Evolutionary conservation across 1,284 basidiomycete genomes (phyloP).

Genomic region (Apiotrichum brassicae): DNA sequence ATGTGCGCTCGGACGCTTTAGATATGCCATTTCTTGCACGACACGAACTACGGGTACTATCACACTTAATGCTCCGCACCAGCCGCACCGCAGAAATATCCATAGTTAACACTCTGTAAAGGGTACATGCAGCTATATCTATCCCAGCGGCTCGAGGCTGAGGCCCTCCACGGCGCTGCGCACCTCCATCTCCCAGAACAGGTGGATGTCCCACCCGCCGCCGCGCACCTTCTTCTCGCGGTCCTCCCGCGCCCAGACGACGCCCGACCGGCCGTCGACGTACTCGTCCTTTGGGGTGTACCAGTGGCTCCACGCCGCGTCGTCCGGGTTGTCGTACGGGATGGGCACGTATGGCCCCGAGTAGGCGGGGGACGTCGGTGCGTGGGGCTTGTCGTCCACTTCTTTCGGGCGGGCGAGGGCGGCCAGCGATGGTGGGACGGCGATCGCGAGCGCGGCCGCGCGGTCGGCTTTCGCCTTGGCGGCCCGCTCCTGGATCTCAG

Average conservation of each 20-base stretch:
- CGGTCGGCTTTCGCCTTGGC: slow-evolving; percentile 28
- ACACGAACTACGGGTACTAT: too few species aligned
- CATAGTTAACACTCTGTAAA: neutral
- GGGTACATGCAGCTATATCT: neutral
- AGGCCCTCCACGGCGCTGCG: slow-evolving; percentile 68
- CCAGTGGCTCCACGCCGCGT: slow-evolving; percentile 23
- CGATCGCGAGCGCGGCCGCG: slow-evolving; percentile 24
- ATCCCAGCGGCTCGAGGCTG: slow-evolving; percentile 36
- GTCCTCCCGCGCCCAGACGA: slow-evolving; percentile 64
- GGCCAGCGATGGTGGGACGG: slow-evolving; percentile 22
- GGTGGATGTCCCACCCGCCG: slow-evolving; percentile 72
- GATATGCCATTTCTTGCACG: too few species aligned
- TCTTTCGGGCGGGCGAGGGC: slow-evolving; percentile 11
- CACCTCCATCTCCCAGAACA: slow-evolving; percentile 82
- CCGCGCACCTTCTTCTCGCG: slow-evolving; percentile 71
- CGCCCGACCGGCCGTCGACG: slow-evolving; percentile 50
- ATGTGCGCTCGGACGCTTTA: too few species aligned
- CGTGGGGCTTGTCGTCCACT: slow-evolving; percentile 14
- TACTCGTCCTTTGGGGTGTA: slow-evolving; percentile 28
- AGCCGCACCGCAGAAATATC: too few species aligned
- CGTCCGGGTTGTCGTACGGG: slow-evolving; percentile 35
- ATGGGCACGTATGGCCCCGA: slow-evolving; percentile 43
- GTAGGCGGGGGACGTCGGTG: slow-evolving; percentile 37
- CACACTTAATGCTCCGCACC: too few species aligned
- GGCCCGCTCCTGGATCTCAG: slow-evolving; percentile 58